Base-by-base conservation (phyloP, 2,329 filamentous ascomycete species). In the Kalmusia sp. region DNA sequence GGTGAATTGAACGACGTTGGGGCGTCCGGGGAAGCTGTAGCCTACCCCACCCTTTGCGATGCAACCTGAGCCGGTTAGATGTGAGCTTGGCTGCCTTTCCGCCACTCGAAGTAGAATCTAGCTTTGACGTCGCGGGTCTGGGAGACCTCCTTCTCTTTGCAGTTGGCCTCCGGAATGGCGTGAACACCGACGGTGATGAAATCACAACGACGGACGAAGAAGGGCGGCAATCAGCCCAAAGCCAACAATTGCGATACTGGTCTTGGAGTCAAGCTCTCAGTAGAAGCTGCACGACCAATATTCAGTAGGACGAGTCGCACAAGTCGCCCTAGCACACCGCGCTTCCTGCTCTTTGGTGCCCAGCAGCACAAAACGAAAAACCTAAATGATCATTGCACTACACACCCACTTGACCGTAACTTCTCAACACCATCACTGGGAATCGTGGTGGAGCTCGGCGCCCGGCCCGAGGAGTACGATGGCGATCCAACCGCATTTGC, bases 341-440 rank as follows among this genome's bases (percentile, higher is more conserved):
- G 34, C 34, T 38, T 38, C 7, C 31, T n/a, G 31, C 37, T 27
- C 39, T 24, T 30, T 41, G 24, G 39, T 41, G n/a, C 14, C 8
- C 38, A 7, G 35, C 35, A 24, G 19, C 35, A 39, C 35, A 15
- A 27, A n/a, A 14, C 11, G 11, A 9, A 6, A 33, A 33, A 17
- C 39, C 24, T 6, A 37, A 24, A 24, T 17, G 24, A 30, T 27
- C 31, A 31, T n/a, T 21, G 34, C 25, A 45, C 45, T n/a, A 28
- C 30, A 28, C 33, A 28, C 34, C 34, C 28, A 11, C 41, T 53
- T 25, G 44, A 44, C 48, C 46, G 55, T 61, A 51, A 37, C 54
- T 54, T 48, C 53, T 59, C 56, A 62, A 59, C 59, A 55, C 58
- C 54, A 51, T 63, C 63, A 63, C 50, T 49, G 51, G 58, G 51